phyloP scores from a whole-genome alignment of 495 filamentous ascomycete species.

The Aspergillus olivimuriae region DNA sequence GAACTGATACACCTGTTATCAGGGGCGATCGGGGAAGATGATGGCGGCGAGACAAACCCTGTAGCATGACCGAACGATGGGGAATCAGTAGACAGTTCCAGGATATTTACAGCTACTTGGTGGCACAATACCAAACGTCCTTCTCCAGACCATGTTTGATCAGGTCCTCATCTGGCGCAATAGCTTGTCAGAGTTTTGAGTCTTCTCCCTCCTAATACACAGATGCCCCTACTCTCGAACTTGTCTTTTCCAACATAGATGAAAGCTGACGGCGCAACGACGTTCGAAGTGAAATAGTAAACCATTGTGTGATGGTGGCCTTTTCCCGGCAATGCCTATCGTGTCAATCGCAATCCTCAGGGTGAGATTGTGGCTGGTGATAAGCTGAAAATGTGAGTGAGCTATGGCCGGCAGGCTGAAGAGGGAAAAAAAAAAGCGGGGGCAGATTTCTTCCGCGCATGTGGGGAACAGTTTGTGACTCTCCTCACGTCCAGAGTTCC shows the following conservation, averaged over 20 bases:
- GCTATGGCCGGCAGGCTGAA: too few relatives aligned
- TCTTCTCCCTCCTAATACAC: slow-evolving; percentile 7
- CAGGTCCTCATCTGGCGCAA: slow-evolving; percentile 77
- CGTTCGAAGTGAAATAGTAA: slow-evolving; percentile 88
- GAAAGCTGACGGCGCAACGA: slow-evolving; percentile 66
- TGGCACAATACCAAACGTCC: slow-evolving; percentile 73
- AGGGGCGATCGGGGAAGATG: slow-evolving; percentile 1
- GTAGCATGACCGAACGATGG: slow-evolving; percentile 6
- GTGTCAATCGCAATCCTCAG: too few relatives aligned
- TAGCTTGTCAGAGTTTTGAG: slow-evolving; percentile 18
- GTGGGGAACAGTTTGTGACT: too few relatives aligned
- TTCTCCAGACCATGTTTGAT: slow-evolving; percentile 90
- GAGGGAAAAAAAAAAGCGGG: too few relatives aligned
- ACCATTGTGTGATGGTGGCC: slow-evolving; percentile 57
- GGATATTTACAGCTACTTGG: neutral
- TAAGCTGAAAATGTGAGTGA: too few relatives aligned
- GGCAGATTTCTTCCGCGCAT: too few relatives aligned
- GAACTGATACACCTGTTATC: slow-evolving; percentile 52
- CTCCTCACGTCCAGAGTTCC: too few relatives aligned
- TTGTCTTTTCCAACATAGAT: slow-evolving; percentile 99
- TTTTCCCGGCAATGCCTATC: neutral
- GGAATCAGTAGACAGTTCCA: neutral
- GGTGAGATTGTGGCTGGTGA: too few relatives aligned
- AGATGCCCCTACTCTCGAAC: slow-evolving; percentile 72
- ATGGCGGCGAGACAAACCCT: slow-evolving; percentile 31